Conservation (phyloP, 805 yeast genomes). For the Candida khao-thaluensis region DNA sequence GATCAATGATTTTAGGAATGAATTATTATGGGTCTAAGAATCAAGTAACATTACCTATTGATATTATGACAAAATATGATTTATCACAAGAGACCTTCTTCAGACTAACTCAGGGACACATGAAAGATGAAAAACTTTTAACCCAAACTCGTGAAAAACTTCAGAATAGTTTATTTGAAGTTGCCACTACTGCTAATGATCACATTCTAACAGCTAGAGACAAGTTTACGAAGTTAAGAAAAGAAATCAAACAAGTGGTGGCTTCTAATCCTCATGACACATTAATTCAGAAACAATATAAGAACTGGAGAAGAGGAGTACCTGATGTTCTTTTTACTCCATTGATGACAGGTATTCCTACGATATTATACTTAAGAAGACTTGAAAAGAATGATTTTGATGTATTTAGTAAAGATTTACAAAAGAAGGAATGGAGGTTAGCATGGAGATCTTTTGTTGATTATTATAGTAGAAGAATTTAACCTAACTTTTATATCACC, state of each 20-base stretch:
- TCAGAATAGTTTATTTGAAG: conserved; percentile 62
- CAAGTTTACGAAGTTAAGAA: conserved; percentile 44
- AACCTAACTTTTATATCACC: too few species aligned
- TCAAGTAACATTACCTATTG: conserved; percentile 61
- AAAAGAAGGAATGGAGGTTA: conserved; percentile 60
- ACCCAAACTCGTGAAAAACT: conserved; percentile 34
- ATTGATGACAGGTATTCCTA: conserved; percentile 64
- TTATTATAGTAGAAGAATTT: conserved; percentile 35
- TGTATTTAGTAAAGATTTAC: conserved; percentile 43
- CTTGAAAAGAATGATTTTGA: conserved; percentile 68
- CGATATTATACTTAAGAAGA: conserved; percentile 56
- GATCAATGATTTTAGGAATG: conserved; percentile 60
- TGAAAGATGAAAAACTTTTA: conserved; percentile 24
- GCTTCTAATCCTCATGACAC: conserved; percentile 23
- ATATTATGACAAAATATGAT: conserved; percentile 49
- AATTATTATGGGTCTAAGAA: conserved; percentile 55
- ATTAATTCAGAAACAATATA: conserved; percentile 24
- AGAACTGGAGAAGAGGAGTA: conserved; percentile 43
- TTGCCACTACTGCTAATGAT: conserved; percentile 76
- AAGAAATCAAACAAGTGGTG: conserved; percentile 34
- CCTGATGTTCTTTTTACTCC: conserved; percentile 71
- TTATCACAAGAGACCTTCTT: conserved; percentile 66
- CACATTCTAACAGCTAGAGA: conserved; percentile 68
- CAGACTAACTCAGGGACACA: conserved; percentile 46
- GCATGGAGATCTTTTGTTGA: conserved; percentile 58